phyloP scores from a whole-genome alignment of 2,329 filamentous ascomycete species.

The Calonectria pteridis region DNA sequence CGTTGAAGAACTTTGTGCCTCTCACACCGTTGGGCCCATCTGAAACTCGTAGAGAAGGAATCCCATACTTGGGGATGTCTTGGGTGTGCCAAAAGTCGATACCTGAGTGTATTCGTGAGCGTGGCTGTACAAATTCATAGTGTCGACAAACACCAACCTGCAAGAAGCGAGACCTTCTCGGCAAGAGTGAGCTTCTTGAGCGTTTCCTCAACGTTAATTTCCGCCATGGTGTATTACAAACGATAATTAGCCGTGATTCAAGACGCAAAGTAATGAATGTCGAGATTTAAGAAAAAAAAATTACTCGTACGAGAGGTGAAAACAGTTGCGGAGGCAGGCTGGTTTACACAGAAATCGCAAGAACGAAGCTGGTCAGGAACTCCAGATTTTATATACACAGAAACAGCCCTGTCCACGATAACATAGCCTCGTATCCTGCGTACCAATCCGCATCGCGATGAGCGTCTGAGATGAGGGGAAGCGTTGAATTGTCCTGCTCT shows the following conservation, averaged over 20 bases:
- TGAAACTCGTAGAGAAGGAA: conserved; percentile 74
- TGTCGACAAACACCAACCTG: conserved; percentile 51
- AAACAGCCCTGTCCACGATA: not conserved
- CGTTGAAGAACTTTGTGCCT: conserved; percentile 77
- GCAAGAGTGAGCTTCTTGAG: conserved; percentile 65
- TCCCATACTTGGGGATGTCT: conserved; percentile 68
- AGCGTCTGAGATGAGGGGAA: not conserved
- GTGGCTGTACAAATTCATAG: not conserved
- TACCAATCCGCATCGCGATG: not conserved
- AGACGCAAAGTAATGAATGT: not conserved
- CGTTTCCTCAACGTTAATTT: conserved; percentile 66
- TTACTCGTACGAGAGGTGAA: not conserved
- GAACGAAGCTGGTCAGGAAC: not conserved
- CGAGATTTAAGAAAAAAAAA: not conserved
- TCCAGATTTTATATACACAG: conserved; percentile 10
- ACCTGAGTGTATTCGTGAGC: conserved; percentile 51
- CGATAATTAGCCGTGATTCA: not conserved
- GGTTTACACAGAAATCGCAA: not conserved
- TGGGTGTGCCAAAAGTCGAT: conserved; percentile 79
- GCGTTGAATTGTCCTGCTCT: conserved; percentile 5
- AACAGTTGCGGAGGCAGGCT: not conserved
- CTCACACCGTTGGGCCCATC: conserved; percentile 79
- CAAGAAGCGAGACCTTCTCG: conserved; percentile 67
- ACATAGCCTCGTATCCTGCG: not conserved
- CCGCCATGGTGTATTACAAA: conserved; percentile 54